Evolutionary conservation across 129 eudicot species (phyloP), one percentile per base, ranked within the genome.

Genomic region (Helichrysum umbraculigerum): DNA sequence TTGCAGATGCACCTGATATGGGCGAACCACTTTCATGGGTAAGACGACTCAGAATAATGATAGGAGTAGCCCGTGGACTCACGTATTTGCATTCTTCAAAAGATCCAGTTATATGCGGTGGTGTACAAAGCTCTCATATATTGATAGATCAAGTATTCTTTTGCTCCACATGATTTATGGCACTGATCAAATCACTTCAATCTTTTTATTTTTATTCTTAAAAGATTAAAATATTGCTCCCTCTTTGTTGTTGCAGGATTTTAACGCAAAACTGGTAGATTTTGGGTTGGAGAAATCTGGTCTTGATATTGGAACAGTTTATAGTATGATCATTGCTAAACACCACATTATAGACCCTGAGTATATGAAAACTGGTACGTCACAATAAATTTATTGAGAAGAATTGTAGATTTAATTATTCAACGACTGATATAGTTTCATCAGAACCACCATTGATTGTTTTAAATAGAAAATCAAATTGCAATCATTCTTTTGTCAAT

Each of bases 1-100:
- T 61, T 54, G 54, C 83, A 72, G 50, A 52, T 34, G 65, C 35
- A 34, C n/a, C 35, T 12, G n/a, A 52, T 50, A n/a, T 66, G 7
- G 52, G 6, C 3, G 9, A 35, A 56, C 78, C 74, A 35, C 70
- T 79, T 73, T 16, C 75, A 28, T 79, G 83, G 83, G 52, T 21
- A 20, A 79, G 21, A 66, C 60, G 83, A 10, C 68, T 79, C 6
- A 35, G 16, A 34, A 79, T 79, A 52, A 79, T 79, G 74, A 79
- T 56, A 52, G 83, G 83, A 72, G 52, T 74, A 22, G 74, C 74
- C 32, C 61, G 66, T 35, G 84, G 76, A 52, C 80, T 74, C 25
- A 5, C 25, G 0, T 81, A 73, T 74, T 19, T 81, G 71, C 80
- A 79, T 65, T 30, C 69, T 0, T 15, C 19, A 28, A 30, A 28